Percentiles rank a stretch among this genome's conserved stretches.
phyloP scores from a whole-genome alignment of 1,284 basidiomycete genomes.

The Bondarzewia mesenterica region DNA sequence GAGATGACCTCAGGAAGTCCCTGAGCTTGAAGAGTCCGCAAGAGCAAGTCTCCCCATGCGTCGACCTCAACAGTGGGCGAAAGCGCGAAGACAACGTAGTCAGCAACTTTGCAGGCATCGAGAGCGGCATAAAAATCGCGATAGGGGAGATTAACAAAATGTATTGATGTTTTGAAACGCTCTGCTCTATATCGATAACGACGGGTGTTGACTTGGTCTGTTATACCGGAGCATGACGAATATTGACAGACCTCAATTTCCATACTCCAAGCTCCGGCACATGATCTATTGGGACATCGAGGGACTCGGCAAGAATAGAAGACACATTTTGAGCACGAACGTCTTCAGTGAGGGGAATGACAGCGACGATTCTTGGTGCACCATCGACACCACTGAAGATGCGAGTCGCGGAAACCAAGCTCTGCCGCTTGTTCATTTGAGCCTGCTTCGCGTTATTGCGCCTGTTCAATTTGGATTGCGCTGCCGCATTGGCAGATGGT shows the following conservation, averaged over 20 bases:
- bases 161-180: conserved; percentile 84
- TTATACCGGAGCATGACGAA: conserved; percentile 6
- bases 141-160: conserved; percentile 75
- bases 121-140: conserved; percentile 71
- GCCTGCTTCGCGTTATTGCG: conserved; percentile 76
- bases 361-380: conserved; percentile 72
- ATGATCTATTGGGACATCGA: conserved; percentile 51
- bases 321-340: conserved; percentile 47
- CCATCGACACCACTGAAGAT: conserved; percentile 75
- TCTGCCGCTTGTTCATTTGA: conserved; percentile 63
- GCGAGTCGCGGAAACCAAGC: conserved; percentile 60
- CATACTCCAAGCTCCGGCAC: conserved; percentile 49
- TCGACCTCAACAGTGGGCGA: conserved; percentile 82
- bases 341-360: conserved; percentile 72
- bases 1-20: conserved; percentile 72
- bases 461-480: conserved; percentile 62
- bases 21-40: conserved; percentile 83
- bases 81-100: conserved; percentile 84
- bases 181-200: conserved; percentile 46
- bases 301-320: conserved; percentile 52
- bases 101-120: conserved; percentile 84
- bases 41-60: conserved; percentile 80
- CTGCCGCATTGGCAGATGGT: conserved; percentile 30
- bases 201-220: neutral
- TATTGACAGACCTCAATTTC: conserved; percentile 51